These are phyloP conservation scores for Leishmania tropica DNA, from an alignment of 208 protist species.

Conservation along the genomic window DNA sequence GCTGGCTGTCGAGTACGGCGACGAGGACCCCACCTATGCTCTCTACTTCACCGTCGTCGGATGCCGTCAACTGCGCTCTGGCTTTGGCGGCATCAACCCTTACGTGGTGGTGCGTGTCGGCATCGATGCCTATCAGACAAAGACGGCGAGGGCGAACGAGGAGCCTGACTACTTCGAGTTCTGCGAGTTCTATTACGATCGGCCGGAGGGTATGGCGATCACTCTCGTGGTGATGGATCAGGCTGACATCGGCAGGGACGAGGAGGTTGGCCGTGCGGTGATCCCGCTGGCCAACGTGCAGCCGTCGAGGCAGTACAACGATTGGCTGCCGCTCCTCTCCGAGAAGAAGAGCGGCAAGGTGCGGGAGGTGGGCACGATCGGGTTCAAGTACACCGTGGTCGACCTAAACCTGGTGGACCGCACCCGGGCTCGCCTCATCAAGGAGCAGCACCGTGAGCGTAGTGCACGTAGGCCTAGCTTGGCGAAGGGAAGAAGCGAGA, in stretches of 20 bases:
- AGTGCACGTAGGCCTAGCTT: not conserved
- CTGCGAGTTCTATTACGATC: slow-evolving; percentile 78
- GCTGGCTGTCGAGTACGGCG: slow-evolving; percentile 58
- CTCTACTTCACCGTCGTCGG: slow-evolving; percentile 80
- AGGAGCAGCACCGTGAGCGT: slow-evolving; percentile 16
- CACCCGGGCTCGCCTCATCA: slow-evolving; percentile 43
- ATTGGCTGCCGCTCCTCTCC: slow-evolving; percentile 63
- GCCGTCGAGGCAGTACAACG: slow-evolving; percentile 58
- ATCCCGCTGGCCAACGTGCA: slow-evolving; percentile 53
- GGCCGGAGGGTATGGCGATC: slow-evolving; percentile 42
- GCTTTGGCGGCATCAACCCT: slow-evolving; percentile 63
- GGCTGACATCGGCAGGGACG: slow-evolving; percentile 55
- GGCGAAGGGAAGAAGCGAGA: slow-evolving; percentile 15
- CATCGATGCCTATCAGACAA: slow-evolving; percentile 72
- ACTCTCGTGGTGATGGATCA: slow-evolving; percentile 84
- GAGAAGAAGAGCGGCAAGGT: slow-evolving; percentile 27
- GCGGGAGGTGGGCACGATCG: slow-evolving; percentile 59
- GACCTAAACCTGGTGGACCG: slow-evolving; percentile 68
- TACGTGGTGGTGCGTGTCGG: slow-evolving; percentile 79
- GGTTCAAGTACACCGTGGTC: slow-evolving; percentile 77
- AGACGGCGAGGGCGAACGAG: slow-evolving; percentile 55
- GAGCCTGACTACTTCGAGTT: slow-evolving; percentile 88
- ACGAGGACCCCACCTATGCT: slow-evolving; percentile 70
- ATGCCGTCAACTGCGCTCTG: slow-evolving; percentile 58
- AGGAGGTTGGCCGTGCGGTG: slow-evolving; percentile 64